These are phyloP conservation scores for Penicillium sp. DNA, from an alignment of 2,329 filamentous ascomycete species.

Conservation along the genomic window DNA sequence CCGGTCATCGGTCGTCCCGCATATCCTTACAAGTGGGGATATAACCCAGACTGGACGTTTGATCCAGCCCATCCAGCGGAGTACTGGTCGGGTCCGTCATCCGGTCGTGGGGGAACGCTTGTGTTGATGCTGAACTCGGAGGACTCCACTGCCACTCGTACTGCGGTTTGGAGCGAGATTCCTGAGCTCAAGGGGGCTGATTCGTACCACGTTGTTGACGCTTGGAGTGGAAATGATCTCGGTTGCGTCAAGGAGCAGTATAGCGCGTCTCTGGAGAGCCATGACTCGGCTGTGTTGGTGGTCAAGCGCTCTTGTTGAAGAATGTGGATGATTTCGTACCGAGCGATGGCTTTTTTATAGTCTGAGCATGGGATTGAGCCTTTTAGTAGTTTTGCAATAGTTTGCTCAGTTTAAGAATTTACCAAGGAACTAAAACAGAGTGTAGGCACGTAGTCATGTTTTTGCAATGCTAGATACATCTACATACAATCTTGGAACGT, in stretches of 20 bases:
- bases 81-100: slow-evolving; percentile 35
- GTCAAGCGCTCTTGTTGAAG: slow-evolving; percentile 17
- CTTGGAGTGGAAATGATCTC: slow-evolving; percentile 28
- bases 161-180: slow-evolving; percentile 29
- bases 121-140: slow-evolving; percentile 34
- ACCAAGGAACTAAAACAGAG: no score
- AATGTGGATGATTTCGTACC: not conserved
- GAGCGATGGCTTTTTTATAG: no score
- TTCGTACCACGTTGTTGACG: slow-evolving; percentile 26
- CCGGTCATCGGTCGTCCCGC: slow-evolving; percentile 40
- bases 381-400: not conserved
- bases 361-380: slow-evolving; percentile 10
- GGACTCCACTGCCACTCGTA: slow-evolving; percentile 17
- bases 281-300: slow-evolving; percentile 31
- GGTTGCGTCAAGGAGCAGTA: slow-evolving; percentile 28
- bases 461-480: no score
- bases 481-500: no score
- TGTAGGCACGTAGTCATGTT: no score
- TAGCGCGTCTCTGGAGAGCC: slow-evolving; percentile 21
- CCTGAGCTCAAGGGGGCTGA: slow-evolving; percentile 22
- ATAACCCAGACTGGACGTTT: slow-evolving; percentile 34
- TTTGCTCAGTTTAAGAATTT: no score
- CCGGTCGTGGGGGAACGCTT: slow-evolving; percentile 24
- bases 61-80: slow-evolving; percentile 32
- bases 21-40: slow-evolving; percentile 40